phyloP scores from a whole-genome alignment of 2,329 filamentous ascomycete genomes.

The Conoideocrella luteorostrata region DNA sequence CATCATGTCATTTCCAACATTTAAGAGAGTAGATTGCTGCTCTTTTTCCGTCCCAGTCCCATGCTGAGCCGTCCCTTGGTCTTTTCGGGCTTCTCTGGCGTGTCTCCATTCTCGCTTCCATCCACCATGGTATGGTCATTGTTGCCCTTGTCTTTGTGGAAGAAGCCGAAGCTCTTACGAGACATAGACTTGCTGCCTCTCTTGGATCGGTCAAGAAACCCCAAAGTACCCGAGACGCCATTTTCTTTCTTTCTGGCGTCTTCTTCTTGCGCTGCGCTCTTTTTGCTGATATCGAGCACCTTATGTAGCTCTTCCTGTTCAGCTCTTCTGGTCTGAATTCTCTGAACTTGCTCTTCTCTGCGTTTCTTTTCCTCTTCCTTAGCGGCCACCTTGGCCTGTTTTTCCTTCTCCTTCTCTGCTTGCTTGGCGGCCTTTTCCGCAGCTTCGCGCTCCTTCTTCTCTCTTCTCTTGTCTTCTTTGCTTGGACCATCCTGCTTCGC shows the following conservation, averaged over 20 bases:
- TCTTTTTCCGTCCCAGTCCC: slow-evolving; percentile 65
- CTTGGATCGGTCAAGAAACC: slow-evolving; percentile 59
- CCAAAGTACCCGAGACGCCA: slow-evolving; percentile 32
- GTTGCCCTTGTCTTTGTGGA: slow-evolving; percentile 45
- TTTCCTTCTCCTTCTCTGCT: slow-evolving; percentile 29
- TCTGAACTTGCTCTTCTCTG: slow-evolving; percentile 50
- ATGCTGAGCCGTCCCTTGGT: slow-evolving; percentile 61
- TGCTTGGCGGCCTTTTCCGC: slow-evolving; percentile 51
- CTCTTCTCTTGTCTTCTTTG: slow-evolving; percentile 58
- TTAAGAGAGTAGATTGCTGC: slow-evolving; percentile 36
- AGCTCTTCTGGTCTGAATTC: slow-evolving; percentile 44
- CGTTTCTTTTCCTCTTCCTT: slow-evolving; percentile 25
- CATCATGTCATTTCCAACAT: slow-evolving; percentile 7
- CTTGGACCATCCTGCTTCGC: slow-evolving; percentile 29
- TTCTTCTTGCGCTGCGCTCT: slow-evolving; percentile 49
- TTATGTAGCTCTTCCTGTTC: slow-evolving; percentile 57
- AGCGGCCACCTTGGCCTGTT: slow-evolving; percentile 34
- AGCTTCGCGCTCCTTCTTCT: slow-evolving; percentile 61
- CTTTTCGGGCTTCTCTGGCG: slow-evolving; percentile 41
- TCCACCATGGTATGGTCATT: slow-evolving; percentile 19
- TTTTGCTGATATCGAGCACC: slow-evolving; percentile 61
- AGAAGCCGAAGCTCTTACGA: slow-evolving; percentile 65
- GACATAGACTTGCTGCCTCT: slow-evolving; percentile 73
- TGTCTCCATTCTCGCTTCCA: slow-evolving; percentile 22
- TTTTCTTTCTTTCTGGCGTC: slow-evolving; percentile 32